Base-by-base conservation (phyloP, 345 rosid genomes). In the Brassica rapa region DNA sequence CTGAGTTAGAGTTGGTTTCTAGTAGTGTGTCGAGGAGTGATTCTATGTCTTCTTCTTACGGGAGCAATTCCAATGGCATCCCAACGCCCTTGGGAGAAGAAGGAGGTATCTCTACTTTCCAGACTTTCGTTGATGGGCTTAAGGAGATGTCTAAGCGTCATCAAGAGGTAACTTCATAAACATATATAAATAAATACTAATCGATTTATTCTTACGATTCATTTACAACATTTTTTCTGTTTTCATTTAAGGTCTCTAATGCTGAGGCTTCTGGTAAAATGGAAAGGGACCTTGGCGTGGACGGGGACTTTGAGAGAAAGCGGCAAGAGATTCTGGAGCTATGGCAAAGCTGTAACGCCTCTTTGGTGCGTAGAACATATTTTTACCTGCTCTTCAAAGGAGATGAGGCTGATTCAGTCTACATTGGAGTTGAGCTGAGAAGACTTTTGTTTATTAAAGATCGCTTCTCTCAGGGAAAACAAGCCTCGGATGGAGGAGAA, bases 341-440 rank as follows among this genome's bases (percentile, higher is more conserved):
- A 39, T 95, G 99, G 99, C 91, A 91, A 65, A 75, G 76, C 39
- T 95, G 99, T 84, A 83, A 89, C 55, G 85, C 91, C 69, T 89
- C 99, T 39, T 74, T 95, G 86, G 85, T 93, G 64, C 96, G 93
- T 84, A 86, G 99, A 83, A 93, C 99, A 11, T 95, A 93, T 73
- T 95, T 93, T 74, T 91, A 85, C 86, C 83, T 95, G 83, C 97
- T 95, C 39, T 91, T 95, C 63, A 90, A 87, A 82, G 99, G 99
- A 56, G 56, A n/a, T 72, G 87, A 88, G 5, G 62, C 86, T 9
- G 98, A 95, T 86, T 91, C 94, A 66, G 85, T 91, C 62, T 95
- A 95, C 87, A 82, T 90, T 78, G 99, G 88, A 75, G 99, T 95
- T 16, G 99, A 93, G 88, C 85, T 87, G 35, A 84, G 94, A 81